phyloP scores from a whole-genome alignment of 768 basidiomycete species.

The Candolleomyces aberdarensis region DNA sequence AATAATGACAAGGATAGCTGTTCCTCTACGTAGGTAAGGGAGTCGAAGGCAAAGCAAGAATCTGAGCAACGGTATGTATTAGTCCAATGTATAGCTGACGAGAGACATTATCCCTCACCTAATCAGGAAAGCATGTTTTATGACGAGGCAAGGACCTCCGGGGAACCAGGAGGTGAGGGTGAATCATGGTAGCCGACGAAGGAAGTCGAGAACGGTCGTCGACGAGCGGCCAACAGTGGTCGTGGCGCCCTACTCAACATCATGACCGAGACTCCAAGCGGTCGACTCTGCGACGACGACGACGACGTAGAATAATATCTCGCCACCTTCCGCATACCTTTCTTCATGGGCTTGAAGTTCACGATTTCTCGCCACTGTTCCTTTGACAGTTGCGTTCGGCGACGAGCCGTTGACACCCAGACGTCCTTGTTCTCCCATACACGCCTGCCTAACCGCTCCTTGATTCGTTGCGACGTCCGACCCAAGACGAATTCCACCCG shows the following conservation, averaged over 20 bases:
- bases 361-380: constrained; percentile 50
- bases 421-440: constrained; percentile 62
- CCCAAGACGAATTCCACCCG: constrained; percentile 41
- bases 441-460: constrained; percentile 76
- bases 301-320: background rate
- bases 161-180: too few species aligned
- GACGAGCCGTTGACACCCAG: constrained; percentile 36
- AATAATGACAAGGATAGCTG: too few species aligned
- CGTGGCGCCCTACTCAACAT: background rate
- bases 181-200: background rate
- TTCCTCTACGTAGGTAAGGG: too few species aligned
- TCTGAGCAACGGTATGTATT: too few species aligned
- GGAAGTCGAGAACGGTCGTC: constrained; percentile 1
- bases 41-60: too few species aligned
- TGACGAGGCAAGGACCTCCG: too few species aligned
- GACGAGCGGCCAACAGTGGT: background rate
- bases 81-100: too few species aligned
- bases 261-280: background rate
- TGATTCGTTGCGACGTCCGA: constrained; percentile 58
- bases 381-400: constrained; percentile 34
- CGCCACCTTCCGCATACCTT: too few species aligned
- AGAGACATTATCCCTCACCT: too few species aligned
- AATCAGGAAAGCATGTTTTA: too few species aligned
- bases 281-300: background rate
- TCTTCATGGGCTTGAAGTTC: constrained; percentile 35